A percentile compares a stretch with the other conserved stretches of the same genome.
phyloP scores from a whole-genome alignment of 768 basidiomycete genomes.

The Phaeotremella fagi region DNA sequence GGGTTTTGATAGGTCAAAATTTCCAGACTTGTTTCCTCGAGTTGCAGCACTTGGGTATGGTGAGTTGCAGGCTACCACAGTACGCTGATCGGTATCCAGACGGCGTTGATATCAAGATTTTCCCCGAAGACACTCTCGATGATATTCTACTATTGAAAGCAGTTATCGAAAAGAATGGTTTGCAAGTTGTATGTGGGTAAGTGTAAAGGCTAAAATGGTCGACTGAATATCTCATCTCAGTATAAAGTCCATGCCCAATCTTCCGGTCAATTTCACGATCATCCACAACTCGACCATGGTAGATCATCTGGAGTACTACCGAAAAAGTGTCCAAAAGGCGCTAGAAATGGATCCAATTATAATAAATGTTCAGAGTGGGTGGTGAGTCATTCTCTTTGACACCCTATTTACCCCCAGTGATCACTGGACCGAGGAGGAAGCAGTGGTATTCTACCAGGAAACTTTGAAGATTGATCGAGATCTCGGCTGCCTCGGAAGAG shows the following conservation, averaged over 20 bases:
- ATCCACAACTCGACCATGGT: background rate
- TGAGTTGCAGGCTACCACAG: background rate
- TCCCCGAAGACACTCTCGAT: background rate
- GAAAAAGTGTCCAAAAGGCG: background rate
- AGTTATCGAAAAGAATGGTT: background rate
- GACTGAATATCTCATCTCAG: background rate
- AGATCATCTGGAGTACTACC: slow-evolving; percentile 1
- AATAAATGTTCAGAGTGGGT: slow-evolving; percentile 1
- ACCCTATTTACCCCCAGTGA: background rate
- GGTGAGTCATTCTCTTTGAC: background rate
- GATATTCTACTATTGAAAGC: background rate
- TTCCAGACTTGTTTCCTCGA: background rate
- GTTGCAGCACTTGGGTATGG: background rate
- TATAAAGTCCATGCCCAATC: background rate
- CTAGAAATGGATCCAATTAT: background rate
- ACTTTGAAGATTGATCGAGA: background rate
- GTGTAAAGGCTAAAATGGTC: background rate
- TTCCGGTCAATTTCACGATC: background rate
- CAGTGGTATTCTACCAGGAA: background rate
- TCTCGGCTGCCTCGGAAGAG: background rate
- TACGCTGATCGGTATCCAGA: background rate
- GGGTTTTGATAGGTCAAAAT: background rate
- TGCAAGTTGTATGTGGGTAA: slow-evolving; percentile 1
- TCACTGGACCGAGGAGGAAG: background rate
- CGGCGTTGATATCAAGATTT: slow-evolving; percentile 2